Evolutionary conservation across 139 green algal species (phyloP), one percentile per base, ranked within the genome.

Genomic region (Chlorella sp.): DNA sequence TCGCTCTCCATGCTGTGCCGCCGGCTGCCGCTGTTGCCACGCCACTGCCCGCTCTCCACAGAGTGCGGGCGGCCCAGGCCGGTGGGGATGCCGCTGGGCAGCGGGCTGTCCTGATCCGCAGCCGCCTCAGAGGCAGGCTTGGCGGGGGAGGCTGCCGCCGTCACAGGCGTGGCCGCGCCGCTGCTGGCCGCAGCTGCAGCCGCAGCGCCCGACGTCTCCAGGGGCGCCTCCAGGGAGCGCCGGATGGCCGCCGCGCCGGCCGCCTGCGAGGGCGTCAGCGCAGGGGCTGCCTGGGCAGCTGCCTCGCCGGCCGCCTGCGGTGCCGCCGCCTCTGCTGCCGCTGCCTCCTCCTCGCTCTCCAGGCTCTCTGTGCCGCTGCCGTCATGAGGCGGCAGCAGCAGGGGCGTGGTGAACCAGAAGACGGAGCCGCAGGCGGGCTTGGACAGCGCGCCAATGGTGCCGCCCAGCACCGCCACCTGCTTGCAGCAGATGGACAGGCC

Each of bases 351-450:
- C 34, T 82, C 75, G 47, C 30, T 44, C 36, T 82, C 75, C 75
- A 39, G 36, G 56, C 75, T 82, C 21, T 30, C 75, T 4, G 56
- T 32, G 11, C 21, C 39, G 56, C 34, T 72, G 75, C 20, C n/a
- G 75, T 34, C 26, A 36, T 34, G 39, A 2, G 39, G 18, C 17
- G 88, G 90, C 44, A 86, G 34, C 44, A 84, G 18, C 36, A 96
- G 80, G 2, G 93, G 94, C 1, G 96, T 90, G 69, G 88, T 94
- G 86, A 97, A 96, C 94, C 94, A 97, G 85, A 97, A 97, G 60
- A 88, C 91, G 41, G 83, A 92, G 80, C 94, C 94, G 7, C 74
- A 44, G 72, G 56, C 82, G 9, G 78, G 63, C 41, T 86, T 85
- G 26, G 91, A 95, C 78, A 95, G 87, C 12, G 94, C 94, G 11